Evolutionary conservation across 2,329 filamentous ascomycete species (phyloP).

Genomic region (Helotiales sp.): DNA sequence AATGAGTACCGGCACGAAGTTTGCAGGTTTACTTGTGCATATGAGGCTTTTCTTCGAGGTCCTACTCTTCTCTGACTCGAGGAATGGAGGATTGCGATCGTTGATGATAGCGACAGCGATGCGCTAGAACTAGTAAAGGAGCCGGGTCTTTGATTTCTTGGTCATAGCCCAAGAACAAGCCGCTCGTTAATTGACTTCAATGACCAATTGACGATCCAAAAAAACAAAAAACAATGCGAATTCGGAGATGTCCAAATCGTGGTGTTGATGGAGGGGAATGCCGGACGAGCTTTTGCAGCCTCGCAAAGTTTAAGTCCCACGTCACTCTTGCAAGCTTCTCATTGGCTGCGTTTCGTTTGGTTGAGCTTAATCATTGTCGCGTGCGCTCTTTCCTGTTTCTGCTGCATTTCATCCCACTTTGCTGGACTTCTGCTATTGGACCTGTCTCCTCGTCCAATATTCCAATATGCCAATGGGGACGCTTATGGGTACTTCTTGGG

Average conservation of each 20-base stretch:
- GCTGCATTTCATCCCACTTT: not conserved
- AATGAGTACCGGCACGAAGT: not conserved
- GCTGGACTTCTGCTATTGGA: not conserved
- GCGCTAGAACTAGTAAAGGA: conserved; percentile 4
- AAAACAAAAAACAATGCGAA: too few relatives aligned
- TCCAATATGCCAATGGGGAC: too few relatives aligned
- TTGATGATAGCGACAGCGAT: conserved; percentile 4
- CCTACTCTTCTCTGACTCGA: not conserved
- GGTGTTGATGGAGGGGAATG: not conserved
- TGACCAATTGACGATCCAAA: not conserved
- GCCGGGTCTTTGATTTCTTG: not conserved
- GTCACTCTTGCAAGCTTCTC: not conserved
- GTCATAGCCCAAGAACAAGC: not conserved
- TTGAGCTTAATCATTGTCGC: not conserved
- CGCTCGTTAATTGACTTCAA: not conserved
- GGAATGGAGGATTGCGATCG: not conserved
- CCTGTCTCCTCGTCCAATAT: too few relatives aligned
- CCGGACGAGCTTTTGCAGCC: not conserved
- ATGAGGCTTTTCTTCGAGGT: not conserved
- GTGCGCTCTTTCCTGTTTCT: conserved; percentile 5
- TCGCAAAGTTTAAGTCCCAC: not conserved
- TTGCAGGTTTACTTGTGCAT: not conserved
- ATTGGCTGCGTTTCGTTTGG: not conserved
- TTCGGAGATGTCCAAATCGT: too few relatives aligned
- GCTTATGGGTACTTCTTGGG: too few relatives aligned